phyloP scores from a whole-genome alignment of 2,329 filamentous ascomycete species.

The Laburnicola sp. region DNA sequence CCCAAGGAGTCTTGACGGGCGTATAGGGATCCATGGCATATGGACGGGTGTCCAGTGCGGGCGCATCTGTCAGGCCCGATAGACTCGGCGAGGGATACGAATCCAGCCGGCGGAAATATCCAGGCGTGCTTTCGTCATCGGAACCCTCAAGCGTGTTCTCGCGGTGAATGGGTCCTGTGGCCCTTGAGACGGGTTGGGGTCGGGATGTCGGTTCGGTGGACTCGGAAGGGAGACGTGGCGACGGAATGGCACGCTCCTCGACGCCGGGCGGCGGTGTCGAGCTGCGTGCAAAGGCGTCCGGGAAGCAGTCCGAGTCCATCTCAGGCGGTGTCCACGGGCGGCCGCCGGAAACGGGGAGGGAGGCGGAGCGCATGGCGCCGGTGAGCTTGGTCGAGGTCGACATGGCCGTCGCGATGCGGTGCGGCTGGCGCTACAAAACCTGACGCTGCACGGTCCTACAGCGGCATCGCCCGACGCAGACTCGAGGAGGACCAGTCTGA shows the following conservation, averaged over 20 bases:
- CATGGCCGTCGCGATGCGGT: constrained; percentile 18
- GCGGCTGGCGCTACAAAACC: background rate
- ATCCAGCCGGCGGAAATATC: background rate
- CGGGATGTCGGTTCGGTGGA: constrained; percentile 13
- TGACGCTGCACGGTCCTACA: background rate
- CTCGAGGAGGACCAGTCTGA: background rate
- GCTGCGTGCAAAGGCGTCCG: constrained; percentile 20
- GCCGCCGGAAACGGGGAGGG: constrained; percentile 12
- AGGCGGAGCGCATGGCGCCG: constrained; percentile 26
- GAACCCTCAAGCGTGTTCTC: background rate
- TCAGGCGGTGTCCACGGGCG: constrained; percentile 41
- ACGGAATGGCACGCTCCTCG: constrained; percentile 18
- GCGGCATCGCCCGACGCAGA: constrained; percentile 1
- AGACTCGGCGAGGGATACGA: background rate
- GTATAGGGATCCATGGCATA: constrained; percentile 21
- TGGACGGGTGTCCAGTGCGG: background rate
- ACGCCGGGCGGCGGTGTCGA: constrained; percentile 4
- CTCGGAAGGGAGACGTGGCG: constrained; percentile 6
- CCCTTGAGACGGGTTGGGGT: constrained; percentile 19
- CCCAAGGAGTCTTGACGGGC: constrained; percentile 22
- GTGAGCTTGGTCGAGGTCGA: constrained; percentile 14
- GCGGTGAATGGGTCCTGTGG: constrained; percentile 13
- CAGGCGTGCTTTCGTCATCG: background rate
- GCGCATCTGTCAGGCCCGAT: background rate
- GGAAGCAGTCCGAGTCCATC: constrained; percentile 29